Evolutionary conservation across 805 yeast species (phyloP), one percentile per base, ranked within the genome.

Genomic region (Hanseniaspora lindneri): DNA sequence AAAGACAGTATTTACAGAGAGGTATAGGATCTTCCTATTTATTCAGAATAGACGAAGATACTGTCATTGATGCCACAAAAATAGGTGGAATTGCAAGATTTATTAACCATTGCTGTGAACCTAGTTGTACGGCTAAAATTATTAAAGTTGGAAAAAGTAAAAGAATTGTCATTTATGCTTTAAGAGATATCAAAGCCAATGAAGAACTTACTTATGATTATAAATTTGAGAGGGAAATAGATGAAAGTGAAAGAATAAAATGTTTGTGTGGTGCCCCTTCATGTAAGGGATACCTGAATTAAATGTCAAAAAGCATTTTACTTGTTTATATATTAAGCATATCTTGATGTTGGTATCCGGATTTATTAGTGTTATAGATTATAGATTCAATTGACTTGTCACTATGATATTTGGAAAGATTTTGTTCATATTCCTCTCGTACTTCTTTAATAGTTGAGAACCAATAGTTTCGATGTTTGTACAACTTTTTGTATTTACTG

Each of bases 31-130:
- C 97, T 2, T 82, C 94, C 52, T 92, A 92, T 61, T 66, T 92
- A 48, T 92, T 92, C 66, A 71, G 97, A 54, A 80, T 92, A 39
- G 97, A 92, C 60, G 95, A 87, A 59, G 83, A 83, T 55, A 85
- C 94, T 0, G 96, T 92, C 8, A 83, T 92, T 49, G 99, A 92
- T 66, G 98, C 99, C 6, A 89, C 97, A 0, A 89, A 88, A 60
- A 83, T 80, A 54, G 99, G 99, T 24, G 96, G 97, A 3, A 88
- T 88, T 58, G 97, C 98, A 0, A 71, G 98, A 52, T 92, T 92
- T 59, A 92, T 92, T 62, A 92, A 92, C 58, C 99, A 92, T 63
- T 87, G 96, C 62, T 92, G 99, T 66, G 83, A 82, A 47, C 99
- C 99, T 1, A 87, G 95, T 55, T 92, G 98, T 66, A 87, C 95